phyloP scores from a whole-genome alignment of 2,329 filamentous ascomycete genomes.

The Paraconiothyrium brasiliense region DNA sequence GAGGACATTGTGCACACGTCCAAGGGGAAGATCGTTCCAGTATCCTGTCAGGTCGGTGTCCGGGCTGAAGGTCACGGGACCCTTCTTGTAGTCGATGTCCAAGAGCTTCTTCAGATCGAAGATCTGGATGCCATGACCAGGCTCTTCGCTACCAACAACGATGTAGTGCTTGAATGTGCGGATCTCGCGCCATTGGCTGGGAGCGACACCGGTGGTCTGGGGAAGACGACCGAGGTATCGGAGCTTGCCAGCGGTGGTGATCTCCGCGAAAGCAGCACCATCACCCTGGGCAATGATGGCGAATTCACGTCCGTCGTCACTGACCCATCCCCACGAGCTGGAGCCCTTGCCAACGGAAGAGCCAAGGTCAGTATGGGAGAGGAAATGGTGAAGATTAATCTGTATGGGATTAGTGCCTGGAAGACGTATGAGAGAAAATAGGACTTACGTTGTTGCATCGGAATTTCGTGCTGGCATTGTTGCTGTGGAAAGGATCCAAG shows the following conservation, averaged over 20 bases:
- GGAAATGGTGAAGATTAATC: slow-evolving; percentile 66
- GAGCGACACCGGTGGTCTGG: slow-evolving; percentile 50
- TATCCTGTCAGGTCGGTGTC: slow-evolving; percentile 39
- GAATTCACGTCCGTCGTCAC: slow-evolving; percentile 62
- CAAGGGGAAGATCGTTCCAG: slow-evolving; percentile 39
- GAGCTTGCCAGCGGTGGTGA: slow-evolving; percentile 60
- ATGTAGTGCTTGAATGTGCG: slow-evolving; percentile 56
- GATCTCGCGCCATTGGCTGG: slow-evolving; percentile 64
- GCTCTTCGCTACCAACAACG: slow-evolving; percentile 55
- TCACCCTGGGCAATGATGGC: slow-evolving; percentile 63
- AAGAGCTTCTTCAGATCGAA: slow-evolving; percentile 63
- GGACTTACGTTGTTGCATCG: slow-evolving; percentile 35
- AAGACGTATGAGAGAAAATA: not conserved
- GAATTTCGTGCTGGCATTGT: slow-evolving; percentile 32
- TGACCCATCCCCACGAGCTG: slow-evolving; percentile 63
- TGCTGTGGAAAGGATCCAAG: slow-evolving; percentile 42
- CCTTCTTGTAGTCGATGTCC: slow-evolving; percentile 40
- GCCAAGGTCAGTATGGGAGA: slow-evolving; percentile 63
- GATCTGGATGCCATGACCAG: slow-evolving; percentile 64
- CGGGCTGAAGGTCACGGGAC: slow-evolving; percentile 42
- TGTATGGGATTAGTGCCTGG: slow-evolving; percentile 31
- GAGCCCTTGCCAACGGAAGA: slow-evolving; percentile 53
- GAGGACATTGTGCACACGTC: slow-evolving; percentile 51
- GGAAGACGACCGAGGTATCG: slow-evolving; percentile 63
- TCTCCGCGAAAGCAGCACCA: slow-evolving; percentile 63